phyloP scores from a whole-genome alignment of 805 yeast species.

The Cyberlindnera meyerae region DNA sequence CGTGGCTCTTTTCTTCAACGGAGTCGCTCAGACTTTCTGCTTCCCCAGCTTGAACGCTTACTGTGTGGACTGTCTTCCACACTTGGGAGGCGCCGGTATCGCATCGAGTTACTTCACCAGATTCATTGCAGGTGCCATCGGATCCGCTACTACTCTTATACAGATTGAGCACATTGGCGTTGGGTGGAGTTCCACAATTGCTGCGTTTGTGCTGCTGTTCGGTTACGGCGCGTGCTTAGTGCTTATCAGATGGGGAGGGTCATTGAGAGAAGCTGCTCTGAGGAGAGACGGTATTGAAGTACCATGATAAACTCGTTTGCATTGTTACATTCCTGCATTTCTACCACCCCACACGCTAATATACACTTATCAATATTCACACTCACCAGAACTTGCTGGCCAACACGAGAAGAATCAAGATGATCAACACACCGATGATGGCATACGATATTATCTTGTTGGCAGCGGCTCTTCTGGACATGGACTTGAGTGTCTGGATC shows the following conservation, averaged over 20 bases:
- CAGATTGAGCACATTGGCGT: constrained; percentile 45
- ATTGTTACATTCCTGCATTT: too few relatives aligned
- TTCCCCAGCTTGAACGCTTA: constrained; percentile 52
- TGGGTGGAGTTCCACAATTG: constrained; percentile 50
- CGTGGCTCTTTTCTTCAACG: constrained; percentile 41
- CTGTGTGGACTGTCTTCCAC: constrained; percentile 53
- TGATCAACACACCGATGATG: constrained; percentile 79
- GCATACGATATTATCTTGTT: constrained; percentile 87
- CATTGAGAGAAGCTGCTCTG: constrained; percentile 1
- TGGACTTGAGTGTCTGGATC: constrained; percentile 76
- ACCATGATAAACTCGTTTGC: not conserved
- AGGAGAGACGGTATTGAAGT: constrained; percentile 2
- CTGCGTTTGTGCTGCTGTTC: constrained; percentile 27
- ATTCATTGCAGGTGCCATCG: constrained; percentile 45
- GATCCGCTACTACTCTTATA: constrained; percentile 43
- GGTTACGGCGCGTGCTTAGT: constrained; percentile 15
- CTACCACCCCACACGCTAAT: too few relatives aligned
- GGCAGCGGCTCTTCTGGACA: constrained; percentile 91
- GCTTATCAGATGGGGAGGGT: constrained; percentile 3
- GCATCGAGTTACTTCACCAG: constrained; percentile 48
- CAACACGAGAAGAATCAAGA: constrained; percentile 76
- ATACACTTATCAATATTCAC: too few relatives aligned
- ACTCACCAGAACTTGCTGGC: constrained; percentile 54
- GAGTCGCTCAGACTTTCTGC: constrained; percentile 44
- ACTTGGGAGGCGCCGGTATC: constrained; percentile 49